phyloP scores from a whole-genome alignment of 352 stramenopile species.

The Globisporangium paroecandrum region DNA sequence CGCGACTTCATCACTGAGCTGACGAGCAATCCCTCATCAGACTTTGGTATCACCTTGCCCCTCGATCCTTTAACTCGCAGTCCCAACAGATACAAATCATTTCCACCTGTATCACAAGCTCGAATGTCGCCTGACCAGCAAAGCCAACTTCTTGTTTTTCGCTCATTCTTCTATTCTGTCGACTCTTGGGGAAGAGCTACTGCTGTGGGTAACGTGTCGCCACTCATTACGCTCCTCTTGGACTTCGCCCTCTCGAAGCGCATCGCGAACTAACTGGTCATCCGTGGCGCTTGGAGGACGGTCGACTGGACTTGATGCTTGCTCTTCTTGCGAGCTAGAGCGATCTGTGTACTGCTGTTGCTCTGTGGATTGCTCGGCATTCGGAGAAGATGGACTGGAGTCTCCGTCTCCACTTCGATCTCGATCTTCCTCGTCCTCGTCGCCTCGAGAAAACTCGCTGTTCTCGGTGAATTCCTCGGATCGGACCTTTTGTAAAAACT shows the following conservation, averaged over 20 bases:
- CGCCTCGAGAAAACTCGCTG: neutral
- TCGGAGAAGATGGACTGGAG: neutral
- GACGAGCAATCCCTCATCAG: neutral
- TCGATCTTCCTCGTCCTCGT: neutral
- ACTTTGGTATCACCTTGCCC: neutral
- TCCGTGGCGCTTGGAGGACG: neutral
- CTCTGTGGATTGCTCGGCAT: neutral
- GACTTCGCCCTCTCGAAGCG: neutral
- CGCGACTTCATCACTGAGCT: neutral
- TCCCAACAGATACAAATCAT: neutral
- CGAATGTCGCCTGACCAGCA: neutral
- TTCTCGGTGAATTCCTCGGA: neutral
- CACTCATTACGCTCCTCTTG: neutral
- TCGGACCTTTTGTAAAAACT: constrained; percentile 8
- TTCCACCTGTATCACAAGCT: neutral
- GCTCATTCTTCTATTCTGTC: constrained; percentile 13
- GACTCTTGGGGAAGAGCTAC: constrained; percentile 2
- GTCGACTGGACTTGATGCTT: neutral
- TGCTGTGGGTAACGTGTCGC: neutral
- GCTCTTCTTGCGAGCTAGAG: neutral
- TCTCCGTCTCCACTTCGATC: neutral
- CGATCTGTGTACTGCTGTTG: neutral
- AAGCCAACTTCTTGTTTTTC: neutral
- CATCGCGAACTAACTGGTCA: neutral
- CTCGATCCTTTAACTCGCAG: neutral